Evolutionary conservation across 164 flowering plant species (phyloP), one percentile per base, ranked within the genome.

Genomic region (Chloranthus sessilifolius): DNA sequence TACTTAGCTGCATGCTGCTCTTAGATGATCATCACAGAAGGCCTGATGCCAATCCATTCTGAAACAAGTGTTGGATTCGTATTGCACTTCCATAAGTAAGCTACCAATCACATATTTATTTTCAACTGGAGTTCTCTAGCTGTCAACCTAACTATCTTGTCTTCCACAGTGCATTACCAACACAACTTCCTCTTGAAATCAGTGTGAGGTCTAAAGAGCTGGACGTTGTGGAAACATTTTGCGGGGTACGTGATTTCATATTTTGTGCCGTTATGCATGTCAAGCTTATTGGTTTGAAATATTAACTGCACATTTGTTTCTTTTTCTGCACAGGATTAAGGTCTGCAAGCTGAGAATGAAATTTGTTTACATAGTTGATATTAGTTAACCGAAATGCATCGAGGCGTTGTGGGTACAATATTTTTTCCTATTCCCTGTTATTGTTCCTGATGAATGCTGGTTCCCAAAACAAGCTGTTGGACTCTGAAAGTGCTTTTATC

Each of bases 1-100:
- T 82, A 94, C 99, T 74, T 88, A 86, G 84, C 69, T 65, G 64
- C 56, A 65, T 23, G 43, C 59, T 60, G 38, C 56, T 62, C 27
- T 53, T 69, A 24, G 54, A 66, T 78, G 76, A 73, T 53, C 70
- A 68, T 50, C 55, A 55, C 60, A 55, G 59, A 62, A 72, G 78
- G 77, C 76, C 70, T 70, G 50, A 80, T 80, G 88, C 79, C 38
- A 62, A 26, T 47, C 62, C 47, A 49, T 70, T 62, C 65, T 83
- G 74, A 80, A 64, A 64, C 58, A 67, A 68, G 75, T 75, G 73
- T 69, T 74, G 80, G 80, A 73, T 71, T 70, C 56, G 66, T 66
- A 47, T 61, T 67, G 72, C 76, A 65, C 61, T 56, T 65, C 39
- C 67, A 50, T 65, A 63, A 71, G 95, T 88, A 72, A 73, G 85